phyloP scores from a whole-genome alignment of 768 basidiomycete species.

The Boletus rubropictus region DNA sequence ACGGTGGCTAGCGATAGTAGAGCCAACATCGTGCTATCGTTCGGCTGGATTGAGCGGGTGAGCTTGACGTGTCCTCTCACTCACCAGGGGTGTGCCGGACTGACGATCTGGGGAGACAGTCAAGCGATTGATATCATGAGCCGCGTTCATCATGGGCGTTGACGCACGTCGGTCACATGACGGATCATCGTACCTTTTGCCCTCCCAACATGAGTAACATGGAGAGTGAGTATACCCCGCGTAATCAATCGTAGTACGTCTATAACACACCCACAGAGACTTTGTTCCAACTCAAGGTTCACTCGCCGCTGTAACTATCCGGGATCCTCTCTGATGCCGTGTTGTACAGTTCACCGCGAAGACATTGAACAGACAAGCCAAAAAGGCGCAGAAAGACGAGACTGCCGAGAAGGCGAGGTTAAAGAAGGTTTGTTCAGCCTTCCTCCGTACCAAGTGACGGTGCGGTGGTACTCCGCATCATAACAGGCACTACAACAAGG shows the following conservation, averaged over 20 bases:
- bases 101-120: neutral
- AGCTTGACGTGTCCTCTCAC: conserved; percentile 1
- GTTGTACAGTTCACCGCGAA: conserved; percentile 88
- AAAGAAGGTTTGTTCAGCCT: conserved; percentile 67
- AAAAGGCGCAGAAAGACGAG: conserved; percentile 98
- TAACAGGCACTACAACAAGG: conserved; percentile 89
- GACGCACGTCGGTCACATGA: conserved; percentile 12
- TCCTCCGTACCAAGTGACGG: neutral
- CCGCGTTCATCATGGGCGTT: neutral
- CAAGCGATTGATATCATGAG: neutral
- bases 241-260: neutral
- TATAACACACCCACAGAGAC: conserved; percentile 56
- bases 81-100: neutral
- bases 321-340: conserved; percentile 11
- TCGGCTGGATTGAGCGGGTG: neutral
- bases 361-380: conserved; percentile 88
- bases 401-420: conserved; percentile 77
- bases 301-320: conserved; percentile 12
- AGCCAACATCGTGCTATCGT: conserved; percentile 28
- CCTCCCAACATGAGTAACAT: conserved; percentile 64
- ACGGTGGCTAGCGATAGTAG: conserved; percentile 32
- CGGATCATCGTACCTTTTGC: neutral
- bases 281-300: conserved; percentile 96
- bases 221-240: conserved; percentile 62
- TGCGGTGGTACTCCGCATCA: neutral